Evolutionary conservation across 805 yeast genomes (phyloP).

Genomic region (Cyberlindnera euphorbiiphila): DNA sequence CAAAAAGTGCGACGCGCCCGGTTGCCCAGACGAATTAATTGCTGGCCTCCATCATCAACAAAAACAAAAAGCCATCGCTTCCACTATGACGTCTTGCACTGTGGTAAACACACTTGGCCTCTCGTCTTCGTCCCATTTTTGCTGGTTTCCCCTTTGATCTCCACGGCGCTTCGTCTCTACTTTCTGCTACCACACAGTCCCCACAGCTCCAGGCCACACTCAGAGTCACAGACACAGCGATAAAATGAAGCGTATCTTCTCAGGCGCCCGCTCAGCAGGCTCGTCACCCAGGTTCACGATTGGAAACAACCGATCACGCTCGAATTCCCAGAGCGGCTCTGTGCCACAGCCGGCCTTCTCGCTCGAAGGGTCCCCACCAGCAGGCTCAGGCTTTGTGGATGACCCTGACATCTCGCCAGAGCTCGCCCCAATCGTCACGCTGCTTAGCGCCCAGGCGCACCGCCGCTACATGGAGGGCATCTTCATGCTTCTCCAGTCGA

Average conservation of each 20-base stretch:
- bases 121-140: no score
- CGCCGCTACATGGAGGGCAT: constrained; percentile 75
- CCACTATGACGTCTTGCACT: no score
- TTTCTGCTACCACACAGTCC: not conserved
- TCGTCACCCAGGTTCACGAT: constrained; percentile 16
- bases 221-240: not conserved
- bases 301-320: constrained; percentile 17
- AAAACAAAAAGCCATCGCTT: no score
- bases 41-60: no score
- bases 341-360: constrained; percentile 8
- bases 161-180: not conserved
- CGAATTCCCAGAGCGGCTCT: constrained; percentile 16
- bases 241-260: constrained; percentile 24
- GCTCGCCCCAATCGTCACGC: constrained; percentile 63
- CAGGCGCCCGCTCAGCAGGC: constrained; percentile 20
- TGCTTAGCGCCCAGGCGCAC: constrained; percentile 69
- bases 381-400: constrained; percentile 7
- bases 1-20: no score
- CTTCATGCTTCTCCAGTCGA: constrained; percentile 67
- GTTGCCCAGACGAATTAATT: no score
- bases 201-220: not conserved
- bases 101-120: no score
- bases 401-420: constrained; percentile 33
- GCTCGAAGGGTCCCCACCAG: constrained; percentile 2
- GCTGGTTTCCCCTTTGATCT: not conserved